Conservation (phyloP, 202 grass and related monocot genomes). For the Miscanthus sacchariflorus region DNA sequence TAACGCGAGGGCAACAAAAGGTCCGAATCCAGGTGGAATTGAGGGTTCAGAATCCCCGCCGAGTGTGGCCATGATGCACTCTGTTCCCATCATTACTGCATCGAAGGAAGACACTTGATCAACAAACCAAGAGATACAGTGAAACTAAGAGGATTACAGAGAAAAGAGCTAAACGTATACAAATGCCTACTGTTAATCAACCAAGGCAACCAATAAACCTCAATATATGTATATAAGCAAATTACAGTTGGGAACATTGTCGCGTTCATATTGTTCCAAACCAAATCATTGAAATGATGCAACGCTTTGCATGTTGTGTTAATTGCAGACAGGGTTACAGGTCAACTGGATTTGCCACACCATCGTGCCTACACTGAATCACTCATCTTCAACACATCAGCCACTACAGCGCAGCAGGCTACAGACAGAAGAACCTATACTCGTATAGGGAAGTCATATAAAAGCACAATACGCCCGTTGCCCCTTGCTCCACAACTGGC, state of each 20-base stretch:
- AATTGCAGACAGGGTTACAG: neutral
- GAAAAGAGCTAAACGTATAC: neutral
- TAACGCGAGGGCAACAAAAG: conserved; percentile 54
- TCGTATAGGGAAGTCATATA: too few relatives aligned
- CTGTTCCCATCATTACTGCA: conserved; percentile 78
- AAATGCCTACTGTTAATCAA: neutral
- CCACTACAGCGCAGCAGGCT: neutral
- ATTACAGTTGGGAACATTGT: neutral
- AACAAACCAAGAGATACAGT: neutral
- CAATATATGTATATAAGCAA: neutral
- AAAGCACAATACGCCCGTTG: neutral
- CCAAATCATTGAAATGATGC: neutral
- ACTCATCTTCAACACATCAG: neutral
- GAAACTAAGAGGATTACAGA: neutral
- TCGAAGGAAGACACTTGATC: conserved; percentile 9
- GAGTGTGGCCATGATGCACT: conserved; percentile 62
- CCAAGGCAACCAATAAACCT: neutral
- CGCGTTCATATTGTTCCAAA: neutral
- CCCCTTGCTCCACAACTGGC: neutral
- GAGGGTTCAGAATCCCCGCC: conserved; percentile 75
- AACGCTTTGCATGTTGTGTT: neutral
- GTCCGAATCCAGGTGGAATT: conserved; percentile 88
- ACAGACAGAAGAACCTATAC: neutral
- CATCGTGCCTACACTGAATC: neutral
- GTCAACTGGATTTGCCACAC: neutral